Base-by-base conservation (phyloP, 768 basidiomycete species). In the Porphyrellus cyaneotinctus region DNA sequence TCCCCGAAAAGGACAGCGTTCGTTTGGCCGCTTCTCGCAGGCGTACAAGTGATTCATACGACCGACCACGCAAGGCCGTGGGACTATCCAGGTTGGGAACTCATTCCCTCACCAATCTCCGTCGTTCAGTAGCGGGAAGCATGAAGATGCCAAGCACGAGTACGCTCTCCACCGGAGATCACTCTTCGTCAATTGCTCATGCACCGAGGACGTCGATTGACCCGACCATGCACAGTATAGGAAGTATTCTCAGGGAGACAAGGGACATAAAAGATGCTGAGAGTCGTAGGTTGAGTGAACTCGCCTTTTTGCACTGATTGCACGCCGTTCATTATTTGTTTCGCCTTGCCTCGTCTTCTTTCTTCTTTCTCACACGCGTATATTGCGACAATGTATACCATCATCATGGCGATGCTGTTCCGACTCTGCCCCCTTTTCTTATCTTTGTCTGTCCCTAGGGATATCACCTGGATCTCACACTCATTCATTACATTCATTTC, bases 241-340 rank as follows among this genome's bases (percentile, higher is more conserved):
- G 77, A 42, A 82, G 74, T 50, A 87, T 90, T 47, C 45, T 81
- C 53, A 46, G 73, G 31, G 75, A 83, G 69, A 70, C 79, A 49
- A 74, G 61, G 43, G 69, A 66, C 36, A 87, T 89, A 36, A 72
- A 79, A 63, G 85, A 90, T 55, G 83, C 81, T 12, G 87, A 90
- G 73, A 77, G 75, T 56, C 72, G 86, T 67, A 71, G 85, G 66
- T 70, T 88, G 74, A 82, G 83, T 39, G 87, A 90, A 72, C 64
- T 87, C 61, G 86, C 86, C 49, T 90, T 88, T 63, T 68, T 86
- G 63, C 58, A 70, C 56, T 70, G 66, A 70, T 53, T 28, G 47
- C 20, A 37, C 49, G 35, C 56, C 39, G 5, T 22, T 30, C 44
- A 23, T 13, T 7, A 2, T 51, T 30, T 23, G 41, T 23, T 49